Percentiles rank a stretch among this genome's conserved stretches.
Evolutionary conservation across 1,284 basidiomycete genomes (phyloP).

Genomic region (Heliocybe sulcata): DNA sequence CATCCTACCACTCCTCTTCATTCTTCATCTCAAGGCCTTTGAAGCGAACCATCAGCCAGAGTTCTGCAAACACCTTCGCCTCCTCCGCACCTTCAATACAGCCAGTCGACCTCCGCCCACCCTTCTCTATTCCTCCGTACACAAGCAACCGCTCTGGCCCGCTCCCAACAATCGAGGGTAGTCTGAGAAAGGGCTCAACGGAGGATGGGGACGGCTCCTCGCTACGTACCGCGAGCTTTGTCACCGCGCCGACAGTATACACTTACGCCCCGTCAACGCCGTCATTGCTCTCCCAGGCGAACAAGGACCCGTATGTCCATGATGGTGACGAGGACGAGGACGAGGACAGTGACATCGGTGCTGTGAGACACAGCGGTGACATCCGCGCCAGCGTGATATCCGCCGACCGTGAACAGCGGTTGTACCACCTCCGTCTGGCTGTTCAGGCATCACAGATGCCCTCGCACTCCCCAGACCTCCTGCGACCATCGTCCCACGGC

Average conservation of each 20-base stretch:
- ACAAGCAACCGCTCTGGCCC: background rate
- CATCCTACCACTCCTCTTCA: background rate
- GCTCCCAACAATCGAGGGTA: background rate
- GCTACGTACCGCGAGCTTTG: background rate
- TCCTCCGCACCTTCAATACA: background rate
- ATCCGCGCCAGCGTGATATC: background rate
- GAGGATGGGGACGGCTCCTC: background rate
- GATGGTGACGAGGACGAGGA: background rate
- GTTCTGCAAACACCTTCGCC: background rate
- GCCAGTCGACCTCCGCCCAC: background rate
- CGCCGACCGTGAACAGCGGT: background rate
- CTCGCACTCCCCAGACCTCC: background rate
- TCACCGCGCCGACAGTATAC: slow-evolving; percentile 2
- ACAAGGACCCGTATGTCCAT: background rate
- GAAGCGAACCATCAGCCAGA: slow-evolving; percentile 1
- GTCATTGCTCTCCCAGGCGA: background rate
- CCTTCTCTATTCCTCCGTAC: background rate
- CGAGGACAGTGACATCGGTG: background rate
- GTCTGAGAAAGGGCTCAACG: background rate
- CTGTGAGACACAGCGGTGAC: background rate
- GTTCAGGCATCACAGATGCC: background rate
- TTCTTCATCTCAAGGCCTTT: background rate
- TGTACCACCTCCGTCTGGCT: background rate
- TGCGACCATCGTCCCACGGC: background rate
- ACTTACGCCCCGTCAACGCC: background rate